Conservation (phyloP, 2,329 filamentous ascomycete genomes). For the Monosporascus sp. region DNA sequence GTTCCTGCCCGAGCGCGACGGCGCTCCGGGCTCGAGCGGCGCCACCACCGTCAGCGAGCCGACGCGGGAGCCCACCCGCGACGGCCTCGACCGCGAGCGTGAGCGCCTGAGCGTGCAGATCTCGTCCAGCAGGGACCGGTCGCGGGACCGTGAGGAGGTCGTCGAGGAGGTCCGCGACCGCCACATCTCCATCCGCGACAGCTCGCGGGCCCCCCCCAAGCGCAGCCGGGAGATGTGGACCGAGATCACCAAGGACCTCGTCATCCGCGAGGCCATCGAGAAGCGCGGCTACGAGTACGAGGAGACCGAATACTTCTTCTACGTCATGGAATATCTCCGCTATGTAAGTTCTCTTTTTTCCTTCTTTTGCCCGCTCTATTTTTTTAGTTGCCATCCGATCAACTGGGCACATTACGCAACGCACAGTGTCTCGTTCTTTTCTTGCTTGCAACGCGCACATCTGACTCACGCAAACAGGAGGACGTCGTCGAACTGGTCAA, state of each 20-base stretch:
- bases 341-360: constrained; percentile 59
- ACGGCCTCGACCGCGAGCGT: constrained; percentile 14
- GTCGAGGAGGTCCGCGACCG: constrained; percentile 53
- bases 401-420: too few relatives aligned
- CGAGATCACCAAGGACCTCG: constrained; percentile 90
- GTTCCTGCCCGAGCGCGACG: constrained; percentile 65
- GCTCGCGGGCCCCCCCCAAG: constrained; percentile 32
- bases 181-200: constrained; percentile 34
- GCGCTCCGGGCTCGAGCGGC: constrained; percentile 32
- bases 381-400: neutral
- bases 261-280: constrained; percentile 81
- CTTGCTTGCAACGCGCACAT: too few relatives aligned
- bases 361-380: neutral
- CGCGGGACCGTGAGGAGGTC: constrained; percentile 42
- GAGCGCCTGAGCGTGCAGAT: constrained; percentile 43
- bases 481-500: constrained; percentile 82
- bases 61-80: constrained; percentile 27
- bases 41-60: constrained; percentile 25
- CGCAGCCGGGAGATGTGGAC: constrained; percentile 77
- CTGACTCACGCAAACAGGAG: constrained; percentile 54
- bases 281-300: constrained; percentile 81
- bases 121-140: constrained; percentile 20
- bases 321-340: constrained; percentile 83
- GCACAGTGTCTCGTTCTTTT: too few relatives aligned
- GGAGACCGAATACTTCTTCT: constrained; percentile 85